A percentile compares a stretch with the other conserved stretches of the same genome.
phyloP scores from a whole-genome alignment of 75 land plant genomes.

The Adiantum capillusveneris region DNA sequence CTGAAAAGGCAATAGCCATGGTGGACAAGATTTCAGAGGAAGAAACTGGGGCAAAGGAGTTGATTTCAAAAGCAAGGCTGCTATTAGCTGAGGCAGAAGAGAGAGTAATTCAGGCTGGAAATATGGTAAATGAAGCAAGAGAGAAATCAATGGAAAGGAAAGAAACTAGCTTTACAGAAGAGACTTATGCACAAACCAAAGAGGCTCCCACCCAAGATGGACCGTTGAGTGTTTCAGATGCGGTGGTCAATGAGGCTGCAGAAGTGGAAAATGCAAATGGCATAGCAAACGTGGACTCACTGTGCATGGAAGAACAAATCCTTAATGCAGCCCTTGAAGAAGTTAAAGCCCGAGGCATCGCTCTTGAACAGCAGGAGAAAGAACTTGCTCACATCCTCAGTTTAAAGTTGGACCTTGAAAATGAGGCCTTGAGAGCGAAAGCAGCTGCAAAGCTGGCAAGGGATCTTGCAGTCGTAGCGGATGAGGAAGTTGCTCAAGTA shows the following conservation, averaged over 20 bases:
- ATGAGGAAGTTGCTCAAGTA: conserved; percentile 84
- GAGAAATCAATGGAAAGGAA: conserved; percentile 1
- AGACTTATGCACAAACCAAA: conserved; percentile 11
- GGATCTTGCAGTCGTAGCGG: conserved; percentile 59
- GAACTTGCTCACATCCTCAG: conserved; percentile 50
- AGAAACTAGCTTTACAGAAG: conserved; percentile 7
- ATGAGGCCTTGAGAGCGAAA: conserved; percentile 44
- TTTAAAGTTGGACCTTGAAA: conserved; percentile 62
- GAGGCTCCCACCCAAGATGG: conserved; percentile 10
- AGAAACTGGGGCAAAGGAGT: conserved; percentile 3
- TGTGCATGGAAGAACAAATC: conserved; percentile 27
- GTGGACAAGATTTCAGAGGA: conserved; percentile 24
- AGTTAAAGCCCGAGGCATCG: conserved; percentile 32
- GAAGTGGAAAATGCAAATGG: conserved; percentile 2
- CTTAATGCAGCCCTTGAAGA: conserved; percentile 43
- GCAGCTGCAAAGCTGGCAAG: conserved; percentile 54
- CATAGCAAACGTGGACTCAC: conserved; percentile 3
- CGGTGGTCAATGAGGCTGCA: conserved; percentile 1
- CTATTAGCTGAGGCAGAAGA: conserved; percentile 7
- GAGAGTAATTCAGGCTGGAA: conserved; percentile 10
- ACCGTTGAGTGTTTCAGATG: not conserved
- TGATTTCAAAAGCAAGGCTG: conserved; percentile 7
- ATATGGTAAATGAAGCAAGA: conserved; percentile 10
- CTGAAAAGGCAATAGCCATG: conserved; percentile 27
- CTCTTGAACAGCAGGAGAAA: conserved; percentile 41